Evolutionary conservation across 441 rosid species (phyloP), one percentile per base, ranked within the genome.

Genomic region (Syzygium malaccense): DNA sequence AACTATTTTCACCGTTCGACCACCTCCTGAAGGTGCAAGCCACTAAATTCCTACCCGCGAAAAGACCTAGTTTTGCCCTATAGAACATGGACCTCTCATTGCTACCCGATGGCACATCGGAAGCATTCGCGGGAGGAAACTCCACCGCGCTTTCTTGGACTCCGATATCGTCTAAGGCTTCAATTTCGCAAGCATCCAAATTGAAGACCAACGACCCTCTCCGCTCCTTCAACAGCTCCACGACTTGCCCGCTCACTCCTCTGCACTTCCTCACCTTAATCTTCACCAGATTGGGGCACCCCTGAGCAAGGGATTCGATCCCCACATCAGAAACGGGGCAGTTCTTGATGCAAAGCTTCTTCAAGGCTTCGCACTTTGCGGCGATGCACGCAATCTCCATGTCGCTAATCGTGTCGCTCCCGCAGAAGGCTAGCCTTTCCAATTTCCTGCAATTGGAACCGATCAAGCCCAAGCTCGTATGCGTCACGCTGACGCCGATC

Each of bases 261-360:
- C 75, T 92, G 87, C 96, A 95, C 88, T 94, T 95, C 93, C 92
- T 93, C 45, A 95, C 95, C 92, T 95, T 95, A 87, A 95, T 37
- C 88, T 95, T 95, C 45, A 95, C 92, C 91, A 95, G 86, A 78
- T 87, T 94, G 25, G 96, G 96, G 78, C 96, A 95, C 6, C 96
- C 95, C 87, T 80, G 90, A 58, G 93, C 94, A 8, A 95, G 92
- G 4, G 94, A 93, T 89, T 93, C 91, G 60, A 95, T 95, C 49
- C 95, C 94, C 5, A 90, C 26, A 89, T 95, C 95, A 1, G 95
- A 90, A 55, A 95, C 92, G 8, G 93, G 91, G 90, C 95, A 95
- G 28, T 93, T 92, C 90, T 95, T 95, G 85, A 95, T 94, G 86
- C 95, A 95, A 55, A 95, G 94, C 90, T 94, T 95, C 92, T 89